Percentiles rank a stretch among this genome's conserved stretches.
These are phyloP conservation scores for Taphrina wiesneri DNA, from an alignment of 1,139 yeast species.

Conservation along the genomic window DNA sequence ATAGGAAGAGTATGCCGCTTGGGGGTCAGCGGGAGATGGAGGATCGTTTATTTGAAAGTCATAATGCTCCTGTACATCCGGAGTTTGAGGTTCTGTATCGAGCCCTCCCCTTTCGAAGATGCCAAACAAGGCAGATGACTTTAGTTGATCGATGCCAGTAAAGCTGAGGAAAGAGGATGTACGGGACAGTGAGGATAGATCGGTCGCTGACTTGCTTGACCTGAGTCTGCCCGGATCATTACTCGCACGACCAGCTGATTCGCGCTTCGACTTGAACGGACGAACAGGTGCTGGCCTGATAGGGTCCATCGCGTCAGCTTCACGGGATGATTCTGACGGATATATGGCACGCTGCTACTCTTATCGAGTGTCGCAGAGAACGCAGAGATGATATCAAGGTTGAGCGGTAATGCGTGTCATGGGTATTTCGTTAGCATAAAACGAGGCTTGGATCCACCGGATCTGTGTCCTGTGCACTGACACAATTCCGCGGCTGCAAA, in stretches of 20 bases:
- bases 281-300: constrained; percentile 4
- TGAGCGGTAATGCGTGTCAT: neutral
- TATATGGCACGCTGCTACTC: neutral
- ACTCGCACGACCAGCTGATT: neutral
- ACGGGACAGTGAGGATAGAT: constrained; percentile 12
- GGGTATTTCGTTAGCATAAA: neutral
- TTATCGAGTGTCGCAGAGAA: neutral
- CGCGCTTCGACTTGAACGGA: constrained; percentile 1
- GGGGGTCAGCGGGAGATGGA: neutral
- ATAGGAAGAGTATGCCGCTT: neutral
- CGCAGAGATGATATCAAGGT: neutral
- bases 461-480: constrained; percentile 1
- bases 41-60: constrained; percentile 4
- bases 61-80: constrained; percentile 11
- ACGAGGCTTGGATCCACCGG: neutral
- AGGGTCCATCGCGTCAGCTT: neutral
- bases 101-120: constrained; percentile 30
- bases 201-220: constrained; percentile 13
- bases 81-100: constrained; percentile 20
- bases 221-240: neutral
- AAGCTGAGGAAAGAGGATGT: constrained; percentile 19
- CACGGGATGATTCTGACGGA: neutral
- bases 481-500: constrained; percentile 4
- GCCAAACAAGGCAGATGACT: constrained; percentile 22
- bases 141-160: constrained; percentile 16